Evolutionary conservation across 2,329 filamentous ascomycete genomes (phyloP).

Genomic region (Aspergillus sp.): DNA sequence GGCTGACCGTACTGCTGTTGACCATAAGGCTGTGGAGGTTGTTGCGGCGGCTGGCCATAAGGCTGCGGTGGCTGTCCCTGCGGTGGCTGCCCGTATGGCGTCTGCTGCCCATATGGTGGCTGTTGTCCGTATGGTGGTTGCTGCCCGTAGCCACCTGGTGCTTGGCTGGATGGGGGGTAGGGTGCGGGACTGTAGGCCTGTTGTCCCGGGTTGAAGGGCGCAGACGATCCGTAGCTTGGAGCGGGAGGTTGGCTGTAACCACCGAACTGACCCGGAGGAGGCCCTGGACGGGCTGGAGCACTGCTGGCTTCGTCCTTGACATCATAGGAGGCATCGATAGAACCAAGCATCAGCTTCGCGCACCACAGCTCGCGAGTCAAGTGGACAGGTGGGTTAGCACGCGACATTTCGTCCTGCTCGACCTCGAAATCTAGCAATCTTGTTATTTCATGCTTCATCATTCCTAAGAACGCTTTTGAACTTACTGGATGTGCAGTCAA

Average conservation of each 20-base stretch:
- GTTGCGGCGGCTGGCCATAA: slow-evolving; percentile 17
- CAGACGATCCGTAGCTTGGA: slow-evolving; percentile 8
- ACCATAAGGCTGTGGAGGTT: background rate
- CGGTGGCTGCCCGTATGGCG: slow-evolving; percentile 1
- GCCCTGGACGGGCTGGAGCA: slow-evolving; percentile 24
- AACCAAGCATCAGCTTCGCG: slow-evolving; percentile 66
- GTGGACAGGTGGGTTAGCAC: slow-evolving; percentile 61
- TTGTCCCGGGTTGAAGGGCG: slow-evolving; percentile 9
- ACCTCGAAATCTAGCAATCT: slow-evolving; percentile 60
- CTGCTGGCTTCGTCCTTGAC: slow-evolving; percentile 60
- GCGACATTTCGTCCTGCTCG: slow-evolving; percentile 66
- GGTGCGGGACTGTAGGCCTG: slow-evolving; percentile 2
- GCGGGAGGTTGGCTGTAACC: slow-evolving; percentile 25
- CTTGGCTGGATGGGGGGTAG: slow-evolving; percentile 1
- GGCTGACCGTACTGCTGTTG: background rate
- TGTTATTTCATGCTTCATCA: slow-evolving; percentile 14
- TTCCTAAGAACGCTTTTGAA: slow-evolving; percentile 10
- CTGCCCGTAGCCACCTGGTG: slow-evolving; percentile 6
- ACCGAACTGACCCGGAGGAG: slow-evolving; percentile 37
- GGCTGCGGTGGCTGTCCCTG: background rate
- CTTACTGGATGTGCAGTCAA: slow-evolving; percentile 70
- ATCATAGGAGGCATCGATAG: slow-evolving; percentile 66
- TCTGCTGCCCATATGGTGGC: slow-evolving; percentile 6
- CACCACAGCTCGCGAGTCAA: slow-evolving; percentile 66
- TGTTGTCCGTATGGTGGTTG: slow-evolving; percentile 22